phyloP scores from a whole-genome alignment of 345 rosid species.

The Eutrema heterophyllum region DNA sequence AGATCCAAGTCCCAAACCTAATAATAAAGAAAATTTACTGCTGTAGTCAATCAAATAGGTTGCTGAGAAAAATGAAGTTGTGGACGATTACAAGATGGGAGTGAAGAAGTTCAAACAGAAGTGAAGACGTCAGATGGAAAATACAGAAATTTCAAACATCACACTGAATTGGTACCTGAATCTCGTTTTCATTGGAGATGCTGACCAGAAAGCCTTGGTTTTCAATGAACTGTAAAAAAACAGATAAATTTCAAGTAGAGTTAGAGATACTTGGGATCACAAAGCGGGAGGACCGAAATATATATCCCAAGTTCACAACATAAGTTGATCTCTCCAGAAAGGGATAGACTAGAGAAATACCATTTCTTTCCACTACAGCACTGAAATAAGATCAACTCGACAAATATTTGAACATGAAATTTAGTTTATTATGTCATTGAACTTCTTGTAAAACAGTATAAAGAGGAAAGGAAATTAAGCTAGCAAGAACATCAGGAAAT shows the following conservation, averaged over 20 bases:
- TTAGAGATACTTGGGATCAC: background rate
- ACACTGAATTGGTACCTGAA: slow-evolving; percentile 49
- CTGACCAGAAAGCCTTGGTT: slow-evolving; percentile 72
- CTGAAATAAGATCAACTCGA: background rate
- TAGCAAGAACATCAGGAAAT: slow-evolving; percentile 1
- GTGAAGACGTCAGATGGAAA: background rate
- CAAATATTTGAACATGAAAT: background rate
- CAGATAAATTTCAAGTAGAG: slow-evolving; percentile 3
- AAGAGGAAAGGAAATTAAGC: background rate
- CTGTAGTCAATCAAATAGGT: background rate
- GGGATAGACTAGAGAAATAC: background rate
- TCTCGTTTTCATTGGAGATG: slow-evolving; percentile 64
- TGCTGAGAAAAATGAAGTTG: slow-evolving; percentile 8
- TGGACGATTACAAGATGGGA: background rate
- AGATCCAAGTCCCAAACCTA: slow-evolving; percentile 87
- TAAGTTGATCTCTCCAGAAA: background rate
- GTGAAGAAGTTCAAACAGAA: slow-evolving; percentile 7
- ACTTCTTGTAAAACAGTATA: slow-evolving; percentile 5
- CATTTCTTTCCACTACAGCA: background rate
- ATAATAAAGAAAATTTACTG: slow-evolving; percentile 10
- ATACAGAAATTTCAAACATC: slow-evolving; percentile 23
- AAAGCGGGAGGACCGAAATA: background rate
- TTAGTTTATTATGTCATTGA: background rate
- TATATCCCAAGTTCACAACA: slow-evolving; percentile 5
- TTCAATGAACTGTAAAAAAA: slow-evolving; percentile 55